Evolutionary conservation across 352 stramenopile species (phyloP), one percentile per base, ranked within the genome.

Genomic region (Globisporangium cylindrosporum): DNA sequence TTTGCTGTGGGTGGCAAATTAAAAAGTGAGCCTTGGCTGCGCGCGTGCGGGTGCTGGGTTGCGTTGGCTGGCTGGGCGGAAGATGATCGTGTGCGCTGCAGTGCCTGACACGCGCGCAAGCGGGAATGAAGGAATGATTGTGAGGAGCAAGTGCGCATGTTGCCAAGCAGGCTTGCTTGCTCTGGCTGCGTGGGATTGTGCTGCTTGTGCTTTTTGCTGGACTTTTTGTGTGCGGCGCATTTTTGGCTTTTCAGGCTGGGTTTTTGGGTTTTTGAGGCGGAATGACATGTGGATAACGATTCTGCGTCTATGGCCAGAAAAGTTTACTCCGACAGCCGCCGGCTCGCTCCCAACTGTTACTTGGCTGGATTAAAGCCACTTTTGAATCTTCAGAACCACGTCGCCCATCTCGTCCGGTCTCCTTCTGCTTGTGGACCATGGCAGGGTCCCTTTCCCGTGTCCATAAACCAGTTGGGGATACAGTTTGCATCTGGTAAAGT

Each of bases 21-120:
- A 46, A 54, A 62, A 67, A 67, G 18, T 67, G 62, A 67, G 51
- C 14, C 34, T 48, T 38, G 25, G 25, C 14, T 36, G 53, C 25
- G 54, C 12, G 24, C n/a, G 54, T 36, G 53, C 24, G 53, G 53
- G 15, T 22, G 55, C 18, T 43, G 14, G 14, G 29, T 5, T 27
- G 7, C 7, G 15, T 25, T 43, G 56, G 55, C 56, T 61, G 27
- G 55, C 29, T 48, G 56, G 32, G 32, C 8, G 56, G 56, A 61
- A 46, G 55, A 61, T 61, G 27, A 60, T 27, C 14, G 14, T 60
- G 55, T 4, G 29, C 29, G 29, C 29, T 32, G 29, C 29, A 32
- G 29, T 32, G 29, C 12, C 38, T 46, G 38, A 46, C 38, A 46
- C 55, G 20, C 53, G 53, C 25, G 54, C 54, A 41, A 34, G 53